Evolutionary conservation across 805 yeast genomes (phyloP).

Genomic region (Brettanomyces anomalus): DNA sequence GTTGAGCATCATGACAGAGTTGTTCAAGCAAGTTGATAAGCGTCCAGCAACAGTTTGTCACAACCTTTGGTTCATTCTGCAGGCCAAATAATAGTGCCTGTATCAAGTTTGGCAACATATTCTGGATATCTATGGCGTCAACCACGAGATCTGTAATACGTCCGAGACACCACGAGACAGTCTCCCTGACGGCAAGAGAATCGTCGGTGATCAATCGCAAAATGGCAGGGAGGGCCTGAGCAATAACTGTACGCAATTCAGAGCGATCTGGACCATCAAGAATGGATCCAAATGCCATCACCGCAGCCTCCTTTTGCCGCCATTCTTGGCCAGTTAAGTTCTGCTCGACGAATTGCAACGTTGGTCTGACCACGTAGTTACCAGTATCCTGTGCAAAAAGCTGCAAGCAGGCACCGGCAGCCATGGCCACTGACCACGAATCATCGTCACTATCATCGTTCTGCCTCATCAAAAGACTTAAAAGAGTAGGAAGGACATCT

Average conservation of each 20-base stretch:
- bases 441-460: slow-evolving; percentile 93
- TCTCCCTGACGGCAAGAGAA: slow-evolving; percentile 81
- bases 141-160: slow-evolving; percentile 84
- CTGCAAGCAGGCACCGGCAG: slow-evolving; percentile 95
- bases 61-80: slow-evolving; percentile 83
- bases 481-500: slow-evolving; percentile 81
- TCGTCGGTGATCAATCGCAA: slow-evolving; percentile 66
- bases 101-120: slow-evolving; percentile 62
- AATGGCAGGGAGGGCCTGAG: slow-evolving; percentile 78
- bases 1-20: slow-evolving; percentile 46
- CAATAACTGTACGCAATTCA: slow-evolving; percentile 57
- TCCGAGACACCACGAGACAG: slow-evolving; percentile 98
- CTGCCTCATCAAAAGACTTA: slow-evolving; percentile 73
- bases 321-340: slow-evolving; percentile 57
- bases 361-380: slow-evolving; percentile 76
- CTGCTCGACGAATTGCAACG: slow-evolving; percentile 72
- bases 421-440: slow-evolving; percentile 97
- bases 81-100: slow-evolving; percentile 73
- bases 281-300: slow-evolving; percentile 97
- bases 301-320: slow-evolving; percentile 94
- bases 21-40: slow-evolving; percentile 87
- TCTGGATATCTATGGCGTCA: slow-evolving; percentile 59
- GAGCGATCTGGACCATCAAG: slow-evolving; percentile 86
- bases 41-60: slow-evolving; percentile 98
- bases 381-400: slow-evolving; percentile 89